Conservation (phyloP, 768 basidiomycete genomes). For the Collybia sp. region DNA sequence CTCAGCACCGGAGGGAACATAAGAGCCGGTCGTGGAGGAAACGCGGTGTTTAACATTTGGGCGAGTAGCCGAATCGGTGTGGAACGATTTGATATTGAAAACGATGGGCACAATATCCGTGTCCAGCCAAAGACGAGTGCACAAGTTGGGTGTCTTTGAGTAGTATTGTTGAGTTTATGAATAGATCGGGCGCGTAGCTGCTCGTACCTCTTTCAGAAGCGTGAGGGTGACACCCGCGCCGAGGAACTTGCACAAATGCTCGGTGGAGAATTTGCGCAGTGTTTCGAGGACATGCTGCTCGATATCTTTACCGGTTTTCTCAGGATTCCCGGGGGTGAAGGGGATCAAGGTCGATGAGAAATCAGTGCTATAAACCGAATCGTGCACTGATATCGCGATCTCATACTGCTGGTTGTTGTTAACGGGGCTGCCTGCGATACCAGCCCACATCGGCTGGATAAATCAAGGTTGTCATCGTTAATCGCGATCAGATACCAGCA, state of each 20-base stretch:
- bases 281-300: conserved; percentile 60
- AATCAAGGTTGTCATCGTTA: conserved; percentile 11
- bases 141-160: conserved; percentile 68
- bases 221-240: conserved; percentile 74
- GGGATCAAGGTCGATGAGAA: conserved; percentile 56
- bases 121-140: conserved; percentile 80
- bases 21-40: conserved; percentile 75
- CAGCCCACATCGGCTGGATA: conserved; percentile 83
- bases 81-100: conserved; percentile 81
- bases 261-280: conserved; percentile 65
- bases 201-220: conserved; percentile 61
- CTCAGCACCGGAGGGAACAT: conserved; percentile 70
- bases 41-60: conserved; percentile 82
- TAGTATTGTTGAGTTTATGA: conserved; percentile 14
- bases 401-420: conserved; percentile 61
- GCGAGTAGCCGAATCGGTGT: conserved; percentile 72
- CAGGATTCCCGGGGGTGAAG: conserved; percentile 44
- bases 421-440: conserved; percentile 60
- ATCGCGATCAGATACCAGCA: conserved; percentile 12
- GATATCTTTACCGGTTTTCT: conserved; percentile 55
- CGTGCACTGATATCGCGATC: conserved; percentile 76
- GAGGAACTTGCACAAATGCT: conserved; percentile 84
- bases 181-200: conserved; percentile 8
- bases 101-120: conserved; percentile 82
- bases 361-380: conserved; percentile 83